A percentile compares a stretch with the other conserved stretches of the same genome.
These are phyloP conservation scores for Hamamelis virginiana DNA, from an alignment of 164 flowering plant genomes.

Conservation along the genomic window DNA sequence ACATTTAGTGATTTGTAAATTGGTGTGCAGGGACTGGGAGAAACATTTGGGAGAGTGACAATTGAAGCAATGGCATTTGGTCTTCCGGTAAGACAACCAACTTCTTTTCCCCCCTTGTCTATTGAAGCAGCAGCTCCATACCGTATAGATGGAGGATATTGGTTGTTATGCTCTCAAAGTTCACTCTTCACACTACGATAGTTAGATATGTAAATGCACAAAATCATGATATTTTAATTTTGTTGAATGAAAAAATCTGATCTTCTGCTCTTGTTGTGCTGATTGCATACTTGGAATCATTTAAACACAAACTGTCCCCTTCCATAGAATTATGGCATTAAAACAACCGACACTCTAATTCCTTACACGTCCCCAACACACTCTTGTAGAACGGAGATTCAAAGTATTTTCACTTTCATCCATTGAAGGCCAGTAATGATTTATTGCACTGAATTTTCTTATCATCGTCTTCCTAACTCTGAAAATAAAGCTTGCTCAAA, in stretches of 20 bases:
- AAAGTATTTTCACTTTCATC: no score
- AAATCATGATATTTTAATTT: no score
- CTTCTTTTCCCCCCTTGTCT: constrained; percentile 1
- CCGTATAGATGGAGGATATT: not conserved
- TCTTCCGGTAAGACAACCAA: constrained; percentile 66
- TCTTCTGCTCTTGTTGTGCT: no score
- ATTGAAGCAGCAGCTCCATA: constrained; percentile 2
- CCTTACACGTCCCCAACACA: no score
- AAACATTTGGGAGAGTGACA: constrained; percentile 98
- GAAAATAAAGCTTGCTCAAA: not conserved
- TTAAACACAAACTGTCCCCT: no score
- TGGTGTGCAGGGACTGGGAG: constrained; percentile 76
- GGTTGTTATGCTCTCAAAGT: not conserved
- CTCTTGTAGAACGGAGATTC: no score
- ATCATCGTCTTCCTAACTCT: not conserved
- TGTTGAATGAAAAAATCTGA: no score
- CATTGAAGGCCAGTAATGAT: not conserved
- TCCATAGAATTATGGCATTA: no score
- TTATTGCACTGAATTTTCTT: not conserved
- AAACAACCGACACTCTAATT: no score
- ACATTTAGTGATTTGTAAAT: not conserved
- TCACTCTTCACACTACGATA: no score
- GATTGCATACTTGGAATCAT: no score
- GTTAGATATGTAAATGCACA: no score
- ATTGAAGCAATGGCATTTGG: constrained; percentile 99